Evolutionary conservation across 2,329 filamentous ascomycete genomes (phyloP).

Genomic region (Graphilbum ipis-grandicollis): DNA sequence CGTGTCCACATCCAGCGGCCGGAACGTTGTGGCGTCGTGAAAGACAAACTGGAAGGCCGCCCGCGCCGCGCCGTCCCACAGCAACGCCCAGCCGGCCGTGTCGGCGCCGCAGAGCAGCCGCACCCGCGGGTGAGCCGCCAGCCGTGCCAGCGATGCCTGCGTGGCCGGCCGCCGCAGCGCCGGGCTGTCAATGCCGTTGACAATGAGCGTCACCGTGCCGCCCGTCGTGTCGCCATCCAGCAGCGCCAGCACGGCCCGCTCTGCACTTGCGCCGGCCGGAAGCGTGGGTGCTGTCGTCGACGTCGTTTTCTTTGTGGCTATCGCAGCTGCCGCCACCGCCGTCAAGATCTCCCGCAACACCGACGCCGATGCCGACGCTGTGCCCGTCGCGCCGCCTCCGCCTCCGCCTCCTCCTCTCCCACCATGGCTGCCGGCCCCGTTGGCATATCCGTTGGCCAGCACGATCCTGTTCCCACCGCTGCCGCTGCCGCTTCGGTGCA

Average conservation of each 20-base stretch:
- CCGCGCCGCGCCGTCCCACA: conserved; percentile 81
- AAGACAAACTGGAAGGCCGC: conserved; percentile 75
- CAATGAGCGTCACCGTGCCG: conserved; percentile 44
- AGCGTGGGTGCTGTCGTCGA: too few relatives aligned
- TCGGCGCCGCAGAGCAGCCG: conserved; percentile 68
- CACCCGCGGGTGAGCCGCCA: conserved; percentile 58
- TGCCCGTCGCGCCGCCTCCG: neutral
- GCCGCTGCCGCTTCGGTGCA: conserved; percentile 29
- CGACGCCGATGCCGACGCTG: conserved; percentile 12
- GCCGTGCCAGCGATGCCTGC: conserved; percentile 57
- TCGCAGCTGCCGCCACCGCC: conserved; percentile 45
- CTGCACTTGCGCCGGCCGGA: conserved; percentile 46
- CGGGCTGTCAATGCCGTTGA: conserved; percentile 76
- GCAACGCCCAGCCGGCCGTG: conserved; percentile 67
- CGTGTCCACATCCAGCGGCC: conserved; percentile 32
- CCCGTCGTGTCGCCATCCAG: conserved; percentile 23
- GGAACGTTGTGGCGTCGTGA: conserved; percentile 88
- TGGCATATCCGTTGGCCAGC: conserved; percentile 72
- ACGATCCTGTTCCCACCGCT: conserved; percentile 41
- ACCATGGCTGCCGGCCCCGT: conserved; percentile 13
- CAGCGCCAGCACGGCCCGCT: conserved; percentile 45
- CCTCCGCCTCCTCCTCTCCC: neutral
- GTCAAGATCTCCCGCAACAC: conserved; percentile 52
- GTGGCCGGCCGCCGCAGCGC: conserved; percentile 53
- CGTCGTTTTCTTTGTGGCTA: neutral